Evolutionary conservation across 192 early-diverging fungal genomes (phyloP).

Genomic region (Neocallimastix lanati): DNA sequence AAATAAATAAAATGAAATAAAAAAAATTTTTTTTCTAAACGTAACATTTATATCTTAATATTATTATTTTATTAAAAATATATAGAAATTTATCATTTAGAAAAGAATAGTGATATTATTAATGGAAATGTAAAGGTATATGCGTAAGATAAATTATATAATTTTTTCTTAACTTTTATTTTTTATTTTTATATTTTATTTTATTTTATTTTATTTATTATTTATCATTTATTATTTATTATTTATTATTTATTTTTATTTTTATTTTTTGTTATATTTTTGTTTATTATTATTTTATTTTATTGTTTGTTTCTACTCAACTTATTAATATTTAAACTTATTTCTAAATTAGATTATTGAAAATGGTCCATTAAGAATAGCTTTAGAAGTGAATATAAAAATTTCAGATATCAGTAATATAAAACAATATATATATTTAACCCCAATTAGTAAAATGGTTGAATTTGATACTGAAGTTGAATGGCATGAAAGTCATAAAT

Average conservation of each 20-base stretch:
- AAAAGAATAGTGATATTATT: slow-evolving; percentile 51
- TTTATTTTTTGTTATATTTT: not conserved
- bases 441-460: slow-evolving; percentile 45
- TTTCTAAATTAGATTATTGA: slow-evolving; percentile 57
- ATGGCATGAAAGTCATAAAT: slow-evolving; percentile 80
- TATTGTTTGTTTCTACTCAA: no score
- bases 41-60: slow-evolving; percentile 4
- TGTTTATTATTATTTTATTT: no score
- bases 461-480: slow-evolving; percentile 80
- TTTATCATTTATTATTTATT: not conserved
- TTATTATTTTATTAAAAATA: no score
- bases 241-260: not conserved
- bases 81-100: slow-evolving; percentile 88
- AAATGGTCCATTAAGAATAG: slow-evolving; percentile 60
- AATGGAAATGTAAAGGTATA: slow-evolving; percentile 25
- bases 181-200: no score
- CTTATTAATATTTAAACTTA: no score
- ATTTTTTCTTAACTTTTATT: no score
- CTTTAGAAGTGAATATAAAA: slow-evolving; percentile 43
- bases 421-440: slow-evolving; percentile 56
- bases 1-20: no score
- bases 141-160: no score
- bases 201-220: no score
- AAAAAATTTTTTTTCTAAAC: slow-evolving; percentile 1
- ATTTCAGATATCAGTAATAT: slow-evolving; percentile 49